Evolutionary conservation across 78 protist species (phyloP).

Genomic region (Dictyostelium capitatum): DNA sequence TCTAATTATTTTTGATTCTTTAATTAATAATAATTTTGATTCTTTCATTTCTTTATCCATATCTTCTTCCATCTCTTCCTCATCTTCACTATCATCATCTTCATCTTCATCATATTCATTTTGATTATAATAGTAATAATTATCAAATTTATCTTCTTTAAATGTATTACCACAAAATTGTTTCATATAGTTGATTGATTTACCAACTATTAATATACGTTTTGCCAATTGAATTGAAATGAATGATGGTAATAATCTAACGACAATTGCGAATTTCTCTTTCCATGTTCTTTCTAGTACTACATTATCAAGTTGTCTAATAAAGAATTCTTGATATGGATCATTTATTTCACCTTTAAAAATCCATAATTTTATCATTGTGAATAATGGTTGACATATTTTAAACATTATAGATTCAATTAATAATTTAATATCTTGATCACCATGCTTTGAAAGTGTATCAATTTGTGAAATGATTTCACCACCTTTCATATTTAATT

Average conservation of each 20-base stretch:
- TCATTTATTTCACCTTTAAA: conserved; percentile 80
- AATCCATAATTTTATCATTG: conserved; percentile 71
- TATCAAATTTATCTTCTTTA: conserved; percentile 7
- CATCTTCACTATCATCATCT: neutral
- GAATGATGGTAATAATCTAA: conserved; percentile 21
- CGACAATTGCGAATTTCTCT: conserved; percentile 31
- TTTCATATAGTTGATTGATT: conserved; percentile 88
- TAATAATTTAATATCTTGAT: neutral
- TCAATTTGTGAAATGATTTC: conserved; percentile 43
- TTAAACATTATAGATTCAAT: conserved; percentile 10
- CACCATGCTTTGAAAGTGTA: conserved; percentile 48
- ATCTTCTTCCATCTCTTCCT: neutral
- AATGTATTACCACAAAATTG: conserved; percentile 56
- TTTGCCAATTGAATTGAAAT: conserved; percentile 2
- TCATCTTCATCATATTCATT: neutral
- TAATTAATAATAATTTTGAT: neutral
- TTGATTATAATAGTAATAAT: neutral
- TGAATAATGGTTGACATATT: conserved; percentile 68
- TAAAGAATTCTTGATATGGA: conserved; percentile 80
- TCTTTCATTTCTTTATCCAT: neutral
- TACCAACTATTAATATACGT: conserved; percentile 82
- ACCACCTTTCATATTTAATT: conserved; percentile 43
- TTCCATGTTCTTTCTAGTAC: conserved; percentile 42
- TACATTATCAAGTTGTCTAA: conserved; percentile 1
- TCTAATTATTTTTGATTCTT: conserved; percentile 1